Base-by-base conservation (phyloP, 345 rosid species). In the Bruguiera gymnorhiza region DNA sequence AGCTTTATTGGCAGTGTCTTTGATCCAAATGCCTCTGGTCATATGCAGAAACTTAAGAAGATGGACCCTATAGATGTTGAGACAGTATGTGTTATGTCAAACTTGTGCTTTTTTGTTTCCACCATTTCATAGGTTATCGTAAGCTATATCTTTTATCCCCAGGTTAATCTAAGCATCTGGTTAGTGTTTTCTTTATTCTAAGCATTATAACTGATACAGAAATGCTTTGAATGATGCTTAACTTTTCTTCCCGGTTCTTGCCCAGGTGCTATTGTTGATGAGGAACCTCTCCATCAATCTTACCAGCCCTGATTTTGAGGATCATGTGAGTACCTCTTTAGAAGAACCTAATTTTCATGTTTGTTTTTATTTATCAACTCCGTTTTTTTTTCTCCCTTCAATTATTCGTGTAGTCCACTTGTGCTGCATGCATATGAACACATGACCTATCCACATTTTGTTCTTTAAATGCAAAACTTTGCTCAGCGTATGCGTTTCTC, bases 41-140 rank as follows among this genome's bases (percentile, higher is more conserved):
- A 93, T 78, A 69, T 87, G 79, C 96, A 89, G 79, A 93, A 84
- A 72, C 94, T 90, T 70, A 87, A 89, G 73, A 86, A 82, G 75
- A 89, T 93, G 97, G 96, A 89, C 65, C 88, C 96, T 32, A 93
- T 93, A 50, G 97, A 93, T 75, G 88, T 90, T 37, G 98, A 93
- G 75, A 90, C 98, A 13, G 98, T 93, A 85, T 54, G 87, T 54
- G 66, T 61, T 63, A 6, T 59, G 34, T 70, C 55, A 46, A 11
- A 43, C 46, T 15, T 24, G 1, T 32, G 10, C 39, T 27, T 43
- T 59, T 18, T 62, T 50, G 2, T 69, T 68, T 74, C 2, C 16
- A 10, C 1, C 16, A 26, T 23, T 55, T 23, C 29, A n/a, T 23
- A 5, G 26, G 29, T 21, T n/a, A 24, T 54, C 0, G 3, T 54